Evolutionary conservation across 2,329 filamentous ascomycete genomes (phyloP), one percentile per base, ranked within the genome.

Genomic region (Akanthomyces muscarius): DNA sequence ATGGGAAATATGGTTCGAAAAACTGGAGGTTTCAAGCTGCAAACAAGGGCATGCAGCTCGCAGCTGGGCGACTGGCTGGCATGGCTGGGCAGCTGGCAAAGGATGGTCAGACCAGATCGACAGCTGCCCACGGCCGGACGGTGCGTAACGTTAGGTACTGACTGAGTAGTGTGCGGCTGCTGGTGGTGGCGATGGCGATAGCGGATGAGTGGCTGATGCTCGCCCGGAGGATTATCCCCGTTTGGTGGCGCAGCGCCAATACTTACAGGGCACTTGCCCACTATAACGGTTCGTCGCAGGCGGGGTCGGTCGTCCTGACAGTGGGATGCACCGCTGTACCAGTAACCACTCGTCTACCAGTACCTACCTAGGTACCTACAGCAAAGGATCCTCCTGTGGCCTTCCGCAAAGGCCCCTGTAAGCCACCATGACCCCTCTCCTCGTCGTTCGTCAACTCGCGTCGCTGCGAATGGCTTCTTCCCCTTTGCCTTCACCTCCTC

Each of bases 101-200:
- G 33, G 33, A 51, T 8, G n/a, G 25, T 41, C 45, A 16, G 47
- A 44, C 33, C 57, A 51, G 47, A 60, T 60, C 47, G 57, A 52
- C 47, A 60, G 14, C 8, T 28, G 38, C 18, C 38, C n/a, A 42
- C 21, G 21, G 21, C 21, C 21, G 55, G 55, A 30, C 44, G n/a
- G 42, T 3, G 18, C 10, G 16, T 21, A 21, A 21, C 21, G 21
- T 21, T 21, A 21, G 21, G 21, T 21, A 21, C 21, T 21, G 21
- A 21, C 21, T 21, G 21, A 21, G 21, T 21, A 21, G 21, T 21
- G 21, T 23, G 51, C n/a, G 54, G 54, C 54, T 57, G 42, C 18
- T 48, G 55, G 33, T 25, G 42, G 56, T 28, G n/a, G 25, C 16
- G 7, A 55, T 23, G n/a, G 38, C 23, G 21, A 28, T 28, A n/a